Percentiles rank a stretch among this genome's conserved stretches.
Conservation (phyloP, 495 filamentous ascomycete species). For the Evansstolkia leycettana region DNA sequence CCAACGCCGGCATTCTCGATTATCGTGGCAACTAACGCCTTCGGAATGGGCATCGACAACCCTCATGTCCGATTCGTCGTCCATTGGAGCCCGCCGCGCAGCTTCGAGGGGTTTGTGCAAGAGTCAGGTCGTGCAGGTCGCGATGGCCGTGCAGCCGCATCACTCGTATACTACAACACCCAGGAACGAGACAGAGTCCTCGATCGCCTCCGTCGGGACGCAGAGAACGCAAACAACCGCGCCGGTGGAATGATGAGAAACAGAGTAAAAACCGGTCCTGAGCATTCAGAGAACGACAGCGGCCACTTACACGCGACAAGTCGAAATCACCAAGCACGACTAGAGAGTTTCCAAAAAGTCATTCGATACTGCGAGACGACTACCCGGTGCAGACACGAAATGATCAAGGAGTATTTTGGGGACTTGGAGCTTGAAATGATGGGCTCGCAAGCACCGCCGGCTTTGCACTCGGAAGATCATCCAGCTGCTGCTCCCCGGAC, state of each 20-base stretch:
- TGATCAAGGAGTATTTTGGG: constrained; percentile 74
- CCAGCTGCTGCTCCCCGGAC: neutral
- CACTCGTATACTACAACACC: constrained; percentile 78
- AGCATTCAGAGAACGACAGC: too few relatives aligned
- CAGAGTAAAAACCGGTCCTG: constrained; percentile 4
- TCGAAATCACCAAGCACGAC: constrained; percentile 27
- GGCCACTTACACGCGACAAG: too few relatives aligned
- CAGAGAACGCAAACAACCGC: constrained; percentile 24
- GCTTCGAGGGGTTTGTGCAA: constrained; percentile 91
- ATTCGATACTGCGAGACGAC: constrained; percentile 74
- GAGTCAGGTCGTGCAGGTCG: constrained; percentile 87
- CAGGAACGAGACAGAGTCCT: constrained; percentile 68
- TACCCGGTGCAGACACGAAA: constrained; percentile 56
- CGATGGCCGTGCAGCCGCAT: constrained; percentile 74
- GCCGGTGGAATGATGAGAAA: constrained; percentile 7
- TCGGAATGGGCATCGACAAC: constrained; percentile 97
- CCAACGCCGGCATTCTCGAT: constrained; percentile 56
- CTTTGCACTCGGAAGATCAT: constrained; percentile 5
- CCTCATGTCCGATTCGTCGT: constrained; percentile 85
- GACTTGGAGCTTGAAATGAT: constrained; percentile 40
- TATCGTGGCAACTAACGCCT: constrained; percentile 89
- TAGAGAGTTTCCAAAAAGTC: constrained; percentile 42
- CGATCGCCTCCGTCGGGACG: constrained; percentile 32
- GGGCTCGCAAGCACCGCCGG: constrained; percentile 23
- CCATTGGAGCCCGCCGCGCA: constrained; percentile 86